phyloP scores from a whole-genome alignment of 2,329 filamentous ascomycete genomes.

The Aspergillus brunneoviolaceus region DNA sequence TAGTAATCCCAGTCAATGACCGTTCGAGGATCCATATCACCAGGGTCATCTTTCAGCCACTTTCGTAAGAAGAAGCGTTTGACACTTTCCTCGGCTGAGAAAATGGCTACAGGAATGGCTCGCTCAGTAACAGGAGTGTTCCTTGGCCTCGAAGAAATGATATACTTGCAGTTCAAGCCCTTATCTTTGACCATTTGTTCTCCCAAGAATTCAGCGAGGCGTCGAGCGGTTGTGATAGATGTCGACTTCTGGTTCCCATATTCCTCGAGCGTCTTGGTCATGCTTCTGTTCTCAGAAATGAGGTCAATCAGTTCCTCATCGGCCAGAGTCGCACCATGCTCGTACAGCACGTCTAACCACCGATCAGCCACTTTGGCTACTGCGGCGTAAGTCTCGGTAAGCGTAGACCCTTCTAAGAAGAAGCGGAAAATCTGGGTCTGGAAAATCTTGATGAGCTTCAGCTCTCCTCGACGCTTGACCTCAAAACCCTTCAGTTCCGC shows the following conservation, averaged over 20 bases:
- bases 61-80: slow-evolving; percentile 89
- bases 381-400: slow-evolving; percentile 83
- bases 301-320: slow-evolving; percentile 98
- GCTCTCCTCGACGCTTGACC: slow-evolving; percentile 92
- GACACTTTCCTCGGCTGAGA: slow-evolving; percentile 84
- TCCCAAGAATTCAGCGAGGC: slow-evolving; percentile 91
- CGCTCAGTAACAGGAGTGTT: slow-evolving; percentile 92
- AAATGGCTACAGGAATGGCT: slow-evolving; percentile 93
- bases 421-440: slow-evolving; percentile 99
- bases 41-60: slow-evolving; percentile 91
- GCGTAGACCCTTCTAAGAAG: slow-evolving; percentile 85
- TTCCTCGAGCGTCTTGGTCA: slow-evolving; percentile 95
- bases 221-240: slow-evolving; percentile 96
- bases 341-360: slow-evolving; percentile 93
- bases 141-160: slow-evolving; percentile 84
- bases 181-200: slow-evolving; percentile 99
- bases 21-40: slow-evolving; percentile 83
- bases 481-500: slow-evolving; percentile 98
- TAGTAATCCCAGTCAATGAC: slow-evolving; percentile 98
- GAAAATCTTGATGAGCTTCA: slow-evolving; percentile 99
- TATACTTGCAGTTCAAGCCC: slow-evolving; percentile 98
- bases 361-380: slow-evolving; percentile 94
- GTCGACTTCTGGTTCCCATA: slow-evolving; percentile 96
- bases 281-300: slow-evolving; percentile 99
- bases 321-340: slow-evolving; percentile 81